Evolutionary conservation across 2,329 filamentous ascomycete genomes (phyloP).

Genomic region (Pseudogymnoascus sp.): DNA sequence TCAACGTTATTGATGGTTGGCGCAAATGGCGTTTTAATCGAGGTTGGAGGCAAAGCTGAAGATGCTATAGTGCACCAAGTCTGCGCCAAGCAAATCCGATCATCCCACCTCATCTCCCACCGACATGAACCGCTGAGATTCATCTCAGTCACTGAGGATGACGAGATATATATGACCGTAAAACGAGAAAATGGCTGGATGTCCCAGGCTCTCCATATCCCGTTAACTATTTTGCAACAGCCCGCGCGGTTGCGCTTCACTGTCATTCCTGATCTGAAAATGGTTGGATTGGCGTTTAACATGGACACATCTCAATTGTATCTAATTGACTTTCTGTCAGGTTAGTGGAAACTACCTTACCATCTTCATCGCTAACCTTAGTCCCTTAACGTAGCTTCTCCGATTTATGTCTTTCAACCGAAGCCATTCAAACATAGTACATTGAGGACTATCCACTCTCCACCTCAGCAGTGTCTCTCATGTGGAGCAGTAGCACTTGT

Average conservation of each 20-base stretch:
- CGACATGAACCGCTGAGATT: background rate
- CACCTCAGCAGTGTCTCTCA: background rate
- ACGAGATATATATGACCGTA: background rate
- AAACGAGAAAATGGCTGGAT: background rate
- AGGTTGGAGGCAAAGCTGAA: background rate
- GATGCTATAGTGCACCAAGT: background rate
- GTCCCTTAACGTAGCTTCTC: background rate
- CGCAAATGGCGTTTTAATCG: background rate
- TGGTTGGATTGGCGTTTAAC: background rate
- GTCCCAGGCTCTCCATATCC: background rate
- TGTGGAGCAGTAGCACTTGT: background rate
- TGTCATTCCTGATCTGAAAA: background rate
- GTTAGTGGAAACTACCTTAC: background rate
- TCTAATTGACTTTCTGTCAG: background rate
- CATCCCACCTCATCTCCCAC: background rate
- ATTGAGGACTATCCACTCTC: background rate
- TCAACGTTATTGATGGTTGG: background rate
- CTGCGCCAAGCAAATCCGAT: background rate
- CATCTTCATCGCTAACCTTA: background rate
- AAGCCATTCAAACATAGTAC: background rate
- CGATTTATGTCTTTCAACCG: background rate
- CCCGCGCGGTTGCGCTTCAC: background rate
- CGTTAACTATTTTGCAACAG: background rate
- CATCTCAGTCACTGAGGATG: background rate
- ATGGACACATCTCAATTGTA: background rate